Evolutionary conservation across 2,329 filamentous ascomycete genomes (phyloP).

Genomic region (Coniella lustricola): DNA sequence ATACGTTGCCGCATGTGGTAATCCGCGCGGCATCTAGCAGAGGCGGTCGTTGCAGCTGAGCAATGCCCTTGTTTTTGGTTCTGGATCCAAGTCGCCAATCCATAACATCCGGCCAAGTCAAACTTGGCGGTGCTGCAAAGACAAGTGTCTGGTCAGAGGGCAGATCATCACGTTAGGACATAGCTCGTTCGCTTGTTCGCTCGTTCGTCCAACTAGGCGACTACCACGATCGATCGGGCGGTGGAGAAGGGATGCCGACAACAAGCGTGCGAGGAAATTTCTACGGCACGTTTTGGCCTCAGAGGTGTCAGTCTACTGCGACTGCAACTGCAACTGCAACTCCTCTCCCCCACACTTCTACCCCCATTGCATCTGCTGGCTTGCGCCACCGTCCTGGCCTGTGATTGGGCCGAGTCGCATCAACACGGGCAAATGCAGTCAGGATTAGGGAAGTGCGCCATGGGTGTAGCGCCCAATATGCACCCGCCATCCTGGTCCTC

Average conservation of each 20-base stretch:
- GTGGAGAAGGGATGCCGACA: not conserved
- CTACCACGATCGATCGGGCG: no score
- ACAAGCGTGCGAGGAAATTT: not conserved
- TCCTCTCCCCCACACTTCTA: constrained; percentile 14
- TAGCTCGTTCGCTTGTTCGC: no score
- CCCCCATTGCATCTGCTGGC: constrained; percentile 1
- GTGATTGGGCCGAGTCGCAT: constrained; percentile 10
- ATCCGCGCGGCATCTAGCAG: not conserved
- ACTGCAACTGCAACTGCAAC: not conserved
- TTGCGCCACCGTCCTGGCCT: constrained; percentile 11
- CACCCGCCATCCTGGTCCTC: constrained; percentile 37
- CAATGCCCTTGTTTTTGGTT: no score
- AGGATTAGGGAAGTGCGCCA: constrained; percentile 21
- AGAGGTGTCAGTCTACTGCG: not conserved
- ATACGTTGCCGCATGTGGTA: not conserved
- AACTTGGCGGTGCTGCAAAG: no score
- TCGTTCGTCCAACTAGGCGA: no score
- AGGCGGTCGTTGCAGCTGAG: not conserved
- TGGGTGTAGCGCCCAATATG: constrained; percentile 22
- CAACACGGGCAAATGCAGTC: constrained; percentile 8
- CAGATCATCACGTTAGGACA: no score
- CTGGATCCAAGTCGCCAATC: no score
- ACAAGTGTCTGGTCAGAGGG: no score
- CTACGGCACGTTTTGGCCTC: constrained; percentile 6
- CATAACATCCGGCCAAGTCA: no score